Base-by-base conservation (phyloP, 306 rosid species). In the Dalbergia cochinchinensis region DNA sequence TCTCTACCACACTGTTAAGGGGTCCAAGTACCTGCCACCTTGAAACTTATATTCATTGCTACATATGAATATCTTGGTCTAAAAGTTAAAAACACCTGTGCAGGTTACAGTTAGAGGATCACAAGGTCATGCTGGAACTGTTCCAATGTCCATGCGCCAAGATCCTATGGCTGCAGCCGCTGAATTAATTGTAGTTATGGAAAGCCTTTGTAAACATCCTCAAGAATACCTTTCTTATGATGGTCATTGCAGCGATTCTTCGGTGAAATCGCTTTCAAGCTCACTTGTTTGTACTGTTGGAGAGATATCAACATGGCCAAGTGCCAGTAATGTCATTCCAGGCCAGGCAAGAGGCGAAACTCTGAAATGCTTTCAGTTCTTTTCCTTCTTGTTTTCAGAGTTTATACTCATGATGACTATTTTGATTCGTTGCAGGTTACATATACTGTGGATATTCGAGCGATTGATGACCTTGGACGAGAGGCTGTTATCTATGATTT, bases 311-410 rank as follows among this genome's bases (percentile, higher is more conserved):
- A 90, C 98, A 48, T 95, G 99, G 99, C 99, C 99, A 15, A 95
- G 98, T 87, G 97, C 99, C 82, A 95, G 98, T 71, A 95, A 95
- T 83, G 99, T 95, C 79, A 92, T 95, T 86, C 97, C 98, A 54
- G 98, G 99, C 87, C 92, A 95, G 99, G 98, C 87, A 95, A 89
- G 95, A 70, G 55, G 75, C 82, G 82, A 79, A 77, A 78, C 74
- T 78, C 58, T 59, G 61, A 80, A 75, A 50, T 70, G 73, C 45
- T 60, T 64, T 58, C 63, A 26, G 31, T 83, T 10, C 69, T 44
- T 47, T 65, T 68, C 16, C 16, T 77, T 71, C 62, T 59, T 37
- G 55, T 65, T 19, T 61, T 59, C 10, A 14, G 33, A 15, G 82
- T 65, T 63, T 35, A 71, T 41, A 3, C 66, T 37, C 11, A 8